Conservation (phyloP, 169 alveolate species). For the Babesia gibsoni region DNA sequence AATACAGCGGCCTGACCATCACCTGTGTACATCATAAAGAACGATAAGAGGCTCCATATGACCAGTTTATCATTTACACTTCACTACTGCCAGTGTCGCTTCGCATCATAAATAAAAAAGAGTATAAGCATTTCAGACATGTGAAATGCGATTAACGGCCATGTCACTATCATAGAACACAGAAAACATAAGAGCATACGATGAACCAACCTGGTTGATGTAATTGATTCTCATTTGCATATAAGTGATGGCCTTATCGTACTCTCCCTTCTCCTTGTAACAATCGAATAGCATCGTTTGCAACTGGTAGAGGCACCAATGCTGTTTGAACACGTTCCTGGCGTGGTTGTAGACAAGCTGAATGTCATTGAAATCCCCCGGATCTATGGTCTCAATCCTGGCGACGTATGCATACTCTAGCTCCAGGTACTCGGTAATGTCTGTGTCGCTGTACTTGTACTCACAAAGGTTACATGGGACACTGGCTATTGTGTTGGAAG, state of each 20-base stretch:
- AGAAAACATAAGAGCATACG: not conserved
- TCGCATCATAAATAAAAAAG: no score
- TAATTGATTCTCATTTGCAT: constrained; percentile 24
- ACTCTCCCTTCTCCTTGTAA: constrained; percentile 42
- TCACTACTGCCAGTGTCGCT: no score
- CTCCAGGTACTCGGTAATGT: constrained; percentile 40
- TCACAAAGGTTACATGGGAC: constrained; percentile 37
- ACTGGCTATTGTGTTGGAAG: not conserved
- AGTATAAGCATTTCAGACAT: no score
- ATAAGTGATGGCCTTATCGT: constrained; percentile 22
- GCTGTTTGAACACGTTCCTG: constrained; percentile 72
- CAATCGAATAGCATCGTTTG: constrained; percentile 55
- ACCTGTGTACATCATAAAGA: no score
- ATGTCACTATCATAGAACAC: not conserved
- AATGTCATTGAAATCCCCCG: constrained; percentile 30
- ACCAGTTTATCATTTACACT: no score
- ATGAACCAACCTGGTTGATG: constrained; percentile 30
- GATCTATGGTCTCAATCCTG: constrained; percentile 45
- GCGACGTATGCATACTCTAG: constrained; percentile 48
- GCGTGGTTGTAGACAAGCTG: constrained; percentile 64
- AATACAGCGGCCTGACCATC: constrained; percentile 69
- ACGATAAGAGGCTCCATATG: no score
- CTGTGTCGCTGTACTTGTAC: constrained; percentile 7
- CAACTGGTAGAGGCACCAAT: constrained; percentile 70
- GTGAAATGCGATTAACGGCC: no score